Percentiles rank a stretch among this genome's conserved stretches.
Evolutionary conservation across 208 protist species (phyloP).

Genomic region (Angomonas ambiguus): DNA sequence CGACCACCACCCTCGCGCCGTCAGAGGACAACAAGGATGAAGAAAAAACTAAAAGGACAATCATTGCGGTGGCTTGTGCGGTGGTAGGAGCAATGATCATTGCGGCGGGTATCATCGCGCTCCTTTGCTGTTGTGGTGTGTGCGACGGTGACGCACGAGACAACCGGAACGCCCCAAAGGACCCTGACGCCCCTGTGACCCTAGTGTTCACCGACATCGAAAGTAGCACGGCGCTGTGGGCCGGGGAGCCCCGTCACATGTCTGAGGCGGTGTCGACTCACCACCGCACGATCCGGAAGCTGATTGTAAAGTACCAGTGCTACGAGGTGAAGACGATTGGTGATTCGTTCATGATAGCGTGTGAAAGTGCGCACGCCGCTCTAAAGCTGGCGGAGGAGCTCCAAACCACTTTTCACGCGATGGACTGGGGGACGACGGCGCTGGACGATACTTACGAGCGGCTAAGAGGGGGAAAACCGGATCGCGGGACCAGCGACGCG

Average conservation of each 20-base stretch:
- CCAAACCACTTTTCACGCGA: slow-evolving; percentile 33
- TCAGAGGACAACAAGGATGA: neutral
- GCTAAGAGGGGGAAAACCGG: slow-evolving; percentile 1
- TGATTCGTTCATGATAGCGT: slow-evolving; percentile 78
- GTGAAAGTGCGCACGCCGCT: slow-evolving; percentile 22
- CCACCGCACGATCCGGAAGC: slow-evolving; percentile 45
- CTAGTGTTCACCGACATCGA: slow-evolving; percentile 73
- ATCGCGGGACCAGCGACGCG: neutral
- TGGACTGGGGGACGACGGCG: slow-evolving; percentile 39
- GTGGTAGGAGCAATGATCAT: neutral
- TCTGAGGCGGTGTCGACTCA: slow-evolving; percentile 30
- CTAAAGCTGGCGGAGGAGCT: slow-evolving; percentile 40
- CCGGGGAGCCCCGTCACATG: slow-evolving; percentile 36
- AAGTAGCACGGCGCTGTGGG: slow-evolving; percentile 59
- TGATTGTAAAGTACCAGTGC: slow-evolving; percentile 49
- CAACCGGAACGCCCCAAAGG: slow-evolving; percentile 49
- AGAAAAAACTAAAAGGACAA: neutral
- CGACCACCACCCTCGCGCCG: slow-evolving; percentile 1
- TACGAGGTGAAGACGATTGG: slow-evolving; percentile 78
- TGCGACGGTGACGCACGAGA: slow-evolving; percentile 30
- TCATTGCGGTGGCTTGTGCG: neutral
- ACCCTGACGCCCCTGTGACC: slow-evolving; percentile 30
- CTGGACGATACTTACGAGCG: slow-evolving; percentile 30
- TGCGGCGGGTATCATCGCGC: neutral
- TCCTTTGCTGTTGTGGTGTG: slow-evolving; percentile 10